Percentiles rank a stretch among this genome's conserved stretches.
Conservation (phyloP, 495 filamentous ascomycete species). For the Elaphomyces granulatus region DNA sequence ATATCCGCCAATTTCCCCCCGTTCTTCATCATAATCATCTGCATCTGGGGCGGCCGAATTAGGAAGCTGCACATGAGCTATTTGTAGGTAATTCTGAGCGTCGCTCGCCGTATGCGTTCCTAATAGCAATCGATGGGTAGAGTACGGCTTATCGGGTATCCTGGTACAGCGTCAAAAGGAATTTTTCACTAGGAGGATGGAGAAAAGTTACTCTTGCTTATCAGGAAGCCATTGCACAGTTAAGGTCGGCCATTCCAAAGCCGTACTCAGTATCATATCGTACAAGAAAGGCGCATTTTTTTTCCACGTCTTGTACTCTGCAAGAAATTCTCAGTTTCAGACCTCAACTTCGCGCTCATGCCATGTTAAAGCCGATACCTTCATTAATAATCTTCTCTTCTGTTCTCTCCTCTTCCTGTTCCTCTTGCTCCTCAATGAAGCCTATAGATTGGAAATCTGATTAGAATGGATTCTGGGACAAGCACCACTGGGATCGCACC, state of each 20-base stretch:
- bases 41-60: constrained; percentile 59
- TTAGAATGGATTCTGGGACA: constrained; percentile 13
- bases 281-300: constrained; percentile 98
- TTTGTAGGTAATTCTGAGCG: constrained; percentile 85
- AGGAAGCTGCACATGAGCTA: constrained; percentile 83
- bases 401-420: constrained; percentile 58
- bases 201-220: constrained; percentile 54
- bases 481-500: constrained; percentile 5
- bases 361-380: constrained; percentile 35
- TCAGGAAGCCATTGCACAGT: constrained; percentile 98
- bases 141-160: constrained; percentile 69
- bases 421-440: constrained; percentile 33
- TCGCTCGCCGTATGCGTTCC: constrained; percentile 88
- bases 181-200: neutral
- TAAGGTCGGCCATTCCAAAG: constrained; percentile 94
- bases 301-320: constrained; percentile 99
- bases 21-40: constrained; percentile 77
- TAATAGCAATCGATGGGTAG: constrained; percentile 78
- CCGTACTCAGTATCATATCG: constrained; percentile 86
- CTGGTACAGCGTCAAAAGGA: constrained; percentile 24
- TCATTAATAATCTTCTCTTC: constrained; percentile 88
- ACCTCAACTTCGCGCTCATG: neutral
- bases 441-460: constrained; percentile 10
- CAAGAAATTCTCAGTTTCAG: constrained; percentile 5
- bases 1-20: constrained; percentile 87